Conservation (phyloP, 106 monocot species). For the Posidonia australis region DNA sequence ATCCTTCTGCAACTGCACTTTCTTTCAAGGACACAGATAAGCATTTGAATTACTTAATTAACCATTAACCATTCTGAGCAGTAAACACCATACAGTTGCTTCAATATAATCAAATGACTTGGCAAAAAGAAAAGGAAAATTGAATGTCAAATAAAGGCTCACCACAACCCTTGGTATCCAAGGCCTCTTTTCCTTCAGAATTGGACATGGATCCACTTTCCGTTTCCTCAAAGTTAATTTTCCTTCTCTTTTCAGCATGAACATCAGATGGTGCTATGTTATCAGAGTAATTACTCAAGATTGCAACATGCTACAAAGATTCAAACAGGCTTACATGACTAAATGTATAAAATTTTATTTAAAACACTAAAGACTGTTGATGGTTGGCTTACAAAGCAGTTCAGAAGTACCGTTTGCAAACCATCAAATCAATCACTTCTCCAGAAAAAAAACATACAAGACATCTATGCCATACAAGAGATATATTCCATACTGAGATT, state of each 20-base stretch:
- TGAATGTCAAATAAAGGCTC: slow-evolving; percentile 2
- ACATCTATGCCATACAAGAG: neutral
- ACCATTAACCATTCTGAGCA: no score
- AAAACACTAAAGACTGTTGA: no score
- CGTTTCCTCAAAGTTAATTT: slow-evolving; percentile 24
- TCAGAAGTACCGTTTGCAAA: no score
- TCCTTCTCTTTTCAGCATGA: slow-evolving; percentile 52
- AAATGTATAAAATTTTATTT: neutral
- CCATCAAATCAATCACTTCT: no score
- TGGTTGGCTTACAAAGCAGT: no score
- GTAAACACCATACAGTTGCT: no score
- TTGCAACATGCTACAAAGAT: slow-evolving; percentile 35
- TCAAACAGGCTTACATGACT: neutral
- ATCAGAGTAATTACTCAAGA: slow-evolving; percentile 8
- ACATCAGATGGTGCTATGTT: slow-evolving; percentile 12
- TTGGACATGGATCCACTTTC: slow-evolving; percentile 8
- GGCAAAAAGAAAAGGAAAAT: no score
- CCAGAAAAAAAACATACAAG: no score
- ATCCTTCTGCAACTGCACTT: slow-evolving; percentile 7
- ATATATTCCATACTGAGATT: neutral
- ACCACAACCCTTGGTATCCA: slow-evolving; percentile 27
- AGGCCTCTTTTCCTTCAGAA: slow-evolving; percentile 6
- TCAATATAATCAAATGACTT: no score
- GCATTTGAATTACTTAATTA: neutral
- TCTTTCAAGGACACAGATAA: neutral